Conservation (phyloP, 2,329 filamentous ascomycete species). For the Mollisiaceae sp. region DNA sequence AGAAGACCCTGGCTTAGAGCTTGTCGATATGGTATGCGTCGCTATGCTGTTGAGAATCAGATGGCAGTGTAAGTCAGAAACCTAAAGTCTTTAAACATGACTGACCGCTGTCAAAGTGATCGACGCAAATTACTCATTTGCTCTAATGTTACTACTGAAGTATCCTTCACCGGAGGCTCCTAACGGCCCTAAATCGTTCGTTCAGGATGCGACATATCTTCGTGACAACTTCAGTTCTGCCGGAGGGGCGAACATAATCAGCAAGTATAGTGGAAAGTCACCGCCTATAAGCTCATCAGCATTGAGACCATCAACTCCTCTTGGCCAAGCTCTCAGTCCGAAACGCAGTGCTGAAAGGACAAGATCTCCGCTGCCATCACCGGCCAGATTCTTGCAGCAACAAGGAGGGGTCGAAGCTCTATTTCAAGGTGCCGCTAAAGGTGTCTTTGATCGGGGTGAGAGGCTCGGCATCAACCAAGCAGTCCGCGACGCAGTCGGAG, state of each 20-base stretch:
- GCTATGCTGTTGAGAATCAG: conserved; percentile 92
- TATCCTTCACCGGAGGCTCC: conserved; percentile 73
- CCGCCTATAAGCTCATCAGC: conserved; percentile 45
- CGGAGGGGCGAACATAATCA: conserved; percentile 69
- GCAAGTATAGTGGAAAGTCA: conserved; percentile 69
- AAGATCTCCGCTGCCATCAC: conserved; percentile 41
- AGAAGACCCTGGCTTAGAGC: conserved; percentile 76
- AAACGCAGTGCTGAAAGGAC: conserved; percentile 25
- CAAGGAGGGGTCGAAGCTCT: conserved; percentile 68
- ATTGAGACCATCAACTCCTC: conserved; percentile 39
- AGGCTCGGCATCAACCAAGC: conserved; percentile 81
- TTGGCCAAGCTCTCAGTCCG: conserved; percentile 36
- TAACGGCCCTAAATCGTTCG: conserved; percentile 76
- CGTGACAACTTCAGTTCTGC: conserved; percentile 64
- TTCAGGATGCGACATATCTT: conserved; percentile 83
- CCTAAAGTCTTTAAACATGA: background rate
- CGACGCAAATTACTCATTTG: conserved; percentile 85
- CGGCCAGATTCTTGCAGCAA: conserved; percentile 51
- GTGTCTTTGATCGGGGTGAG: conserved; percentile 74
- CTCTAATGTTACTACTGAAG: conserved; percentile 79
- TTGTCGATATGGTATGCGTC: conserved; percentile 90
- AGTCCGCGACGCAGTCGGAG: conserved; percentile 79
- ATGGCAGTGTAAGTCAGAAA: conserved; percentile 72
- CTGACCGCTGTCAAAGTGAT: conserved; percentile 62
- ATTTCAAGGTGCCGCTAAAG: conserved; percentile 77